phyloP scores from a whole-genome alignment of 257 asterid genomes.

The Solanum bulbocastanum region DNA sequence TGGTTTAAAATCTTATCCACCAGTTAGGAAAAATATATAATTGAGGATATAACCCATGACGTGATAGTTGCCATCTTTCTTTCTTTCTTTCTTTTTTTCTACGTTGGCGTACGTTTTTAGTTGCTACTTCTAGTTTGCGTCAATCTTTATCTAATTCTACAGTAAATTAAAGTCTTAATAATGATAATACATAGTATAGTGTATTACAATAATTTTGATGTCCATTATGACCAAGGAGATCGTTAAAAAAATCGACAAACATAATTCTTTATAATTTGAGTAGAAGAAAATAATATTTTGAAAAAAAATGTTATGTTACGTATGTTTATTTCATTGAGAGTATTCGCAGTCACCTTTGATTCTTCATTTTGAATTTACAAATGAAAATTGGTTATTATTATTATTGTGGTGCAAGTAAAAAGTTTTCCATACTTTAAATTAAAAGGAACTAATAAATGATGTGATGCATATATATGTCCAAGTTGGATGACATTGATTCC shows the following conservation, averaged over 20 bases:
- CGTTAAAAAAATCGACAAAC: background rate
- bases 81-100: background rate
- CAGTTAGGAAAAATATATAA: background rate
- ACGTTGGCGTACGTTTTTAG: background rate
- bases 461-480: background rate
- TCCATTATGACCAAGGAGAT: background rate
- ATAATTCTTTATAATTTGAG: background rate
- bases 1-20: background rate
- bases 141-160: background rate
- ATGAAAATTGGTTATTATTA: background rate
- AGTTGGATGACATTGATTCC: background rate
- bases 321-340: background rate
- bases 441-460: background rate
- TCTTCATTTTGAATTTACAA: background rate
- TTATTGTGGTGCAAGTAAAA: background rate
- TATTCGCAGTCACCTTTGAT: background rate
- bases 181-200: background rate
- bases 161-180: background rate
- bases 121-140: background rate
- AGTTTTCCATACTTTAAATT: background rate
- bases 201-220: background rate
- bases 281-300: background rate
- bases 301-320: background rate
- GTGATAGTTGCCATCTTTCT: background rate
- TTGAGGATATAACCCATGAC: background rate